These are phyloP conservation scores for Diaporthe amygdali DNA, from an alignment of 2,329 filamentous ascomycete genomes.

Conservation along the genomic window DNA sequence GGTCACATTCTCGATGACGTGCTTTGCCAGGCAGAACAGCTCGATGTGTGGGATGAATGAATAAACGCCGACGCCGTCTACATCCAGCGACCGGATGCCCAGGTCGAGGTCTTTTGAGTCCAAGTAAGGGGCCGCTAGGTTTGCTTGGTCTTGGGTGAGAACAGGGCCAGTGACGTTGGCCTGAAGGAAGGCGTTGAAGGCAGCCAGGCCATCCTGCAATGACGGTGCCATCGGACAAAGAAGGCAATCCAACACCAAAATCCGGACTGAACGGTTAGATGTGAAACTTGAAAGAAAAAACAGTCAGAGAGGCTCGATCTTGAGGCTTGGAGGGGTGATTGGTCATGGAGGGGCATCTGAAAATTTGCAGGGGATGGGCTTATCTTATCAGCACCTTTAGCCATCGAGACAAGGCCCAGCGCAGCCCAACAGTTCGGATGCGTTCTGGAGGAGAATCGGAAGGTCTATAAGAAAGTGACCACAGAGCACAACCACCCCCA, in stretches of 20 bases:
- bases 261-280: not conserved
- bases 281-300: not conserved
- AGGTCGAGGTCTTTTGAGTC: slow-evolving; percentile 50
- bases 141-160: slow-evolving; percentile 46
- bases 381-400: slow-evolving; percentile 13
- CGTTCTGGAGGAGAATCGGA: too few relatives aligned
- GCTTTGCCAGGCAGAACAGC: slow-evolving; percentile 76
- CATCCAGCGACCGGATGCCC: slow-evolving; percentile 72
- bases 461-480: too few relatives aligned
- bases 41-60: slow-evolving; percentile 83
- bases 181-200: slow-evolving; percentile 82
- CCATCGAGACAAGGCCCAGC: not conserved
- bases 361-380: slow-evolving; percentile 12
- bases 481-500: too few relatives aligned
- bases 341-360: slow-evolving; percentile 3
- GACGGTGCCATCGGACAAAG: slow-evolving; percentile 17
- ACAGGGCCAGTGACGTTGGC: slow-evolving; percentile 88
- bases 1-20: slow-evolving; percentile 44
- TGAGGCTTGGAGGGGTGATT: not conserved
- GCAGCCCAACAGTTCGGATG: too few relatives aligned
- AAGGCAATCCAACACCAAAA: not conserved
- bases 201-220: slow-evolving; percentile 64
- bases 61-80: slow-evolving; percentile 89
- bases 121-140: slow-evolving; percentile 19
- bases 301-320: not conserved